These are phyloP conservation scores for Coemansia sp. DNA, from an alignment of 192 early-diverging fungal genomes.

Conservation along the genomic window DNA sequence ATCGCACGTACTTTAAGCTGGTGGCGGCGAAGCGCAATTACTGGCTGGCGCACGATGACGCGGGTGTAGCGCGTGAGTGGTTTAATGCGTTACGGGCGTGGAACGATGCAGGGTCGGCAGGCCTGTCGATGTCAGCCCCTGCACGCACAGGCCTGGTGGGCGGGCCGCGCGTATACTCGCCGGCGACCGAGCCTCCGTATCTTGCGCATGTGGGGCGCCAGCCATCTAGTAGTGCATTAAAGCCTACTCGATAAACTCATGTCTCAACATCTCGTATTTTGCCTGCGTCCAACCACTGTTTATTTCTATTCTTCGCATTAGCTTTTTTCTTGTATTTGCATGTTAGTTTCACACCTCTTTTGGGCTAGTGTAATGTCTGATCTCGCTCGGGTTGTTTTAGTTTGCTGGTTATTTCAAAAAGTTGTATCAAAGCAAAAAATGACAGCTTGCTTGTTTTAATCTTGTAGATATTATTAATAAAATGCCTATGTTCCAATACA, in stretches of 20 bases:
- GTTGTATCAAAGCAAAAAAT: too few species aligned
- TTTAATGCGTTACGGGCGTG: slow-evolving; percentile 37
- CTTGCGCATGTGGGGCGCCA: neutral
- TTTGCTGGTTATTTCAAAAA: too few species aligned
- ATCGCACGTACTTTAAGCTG: slow-evolving; percentile 47
- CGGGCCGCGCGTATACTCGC: slow-evolving; percentile 3
- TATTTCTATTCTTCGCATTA: neutral
- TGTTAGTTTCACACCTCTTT: neutral
- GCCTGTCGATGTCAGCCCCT: neutral
- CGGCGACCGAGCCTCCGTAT: neutral
- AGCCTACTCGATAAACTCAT: neutral
- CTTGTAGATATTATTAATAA: too few species aligned
- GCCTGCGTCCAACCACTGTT: neutral
- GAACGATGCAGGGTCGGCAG: slow-evolving; percentile 11
- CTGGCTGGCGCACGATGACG: slow-evolving; percentile 53
- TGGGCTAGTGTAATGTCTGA: too few species aligned
- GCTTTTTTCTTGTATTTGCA: neutral
- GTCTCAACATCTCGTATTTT: neutral
- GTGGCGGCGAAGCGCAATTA: slow-evolving; percentile 49
- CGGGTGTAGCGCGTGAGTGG: slow-evolving; percentile 33
- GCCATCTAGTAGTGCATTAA: neutral
- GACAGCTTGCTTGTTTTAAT: too few species aligned
- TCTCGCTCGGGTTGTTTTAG: too few species aligned
- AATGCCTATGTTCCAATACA: too few species aligned
- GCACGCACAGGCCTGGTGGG: neutral